These are phyloP conservation scores for Zizania latifolia DNA, from an alignment of 176 grass and related monocot species.

Conservation along the genomic window DNA sequence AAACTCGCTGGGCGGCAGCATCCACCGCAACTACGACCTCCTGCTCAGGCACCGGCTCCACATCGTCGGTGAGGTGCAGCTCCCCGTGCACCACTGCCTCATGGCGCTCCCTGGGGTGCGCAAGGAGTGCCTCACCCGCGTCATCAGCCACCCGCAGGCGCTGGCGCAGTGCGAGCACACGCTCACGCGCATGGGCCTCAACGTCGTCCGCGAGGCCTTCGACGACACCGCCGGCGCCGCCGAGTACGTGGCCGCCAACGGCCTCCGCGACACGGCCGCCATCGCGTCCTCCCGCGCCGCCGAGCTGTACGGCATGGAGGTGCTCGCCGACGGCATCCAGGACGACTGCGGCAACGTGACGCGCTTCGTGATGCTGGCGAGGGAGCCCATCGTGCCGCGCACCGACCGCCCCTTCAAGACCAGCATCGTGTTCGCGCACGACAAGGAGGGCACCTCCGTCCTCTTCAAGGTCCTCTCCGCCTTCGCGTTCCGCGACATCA, in stretches of 20 bases:
- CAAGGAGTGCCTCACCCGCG: conserved; percentile 77
- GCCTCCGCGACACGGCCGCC: conserved; percentile 78
- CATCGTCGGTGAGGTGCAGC: conserved; percentile 96
- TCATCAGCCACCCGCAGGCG: conserved; percentile 94
- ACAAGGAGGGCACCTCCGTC: conserved; percentile 72
- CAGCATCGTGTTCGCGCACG: conserved; percentile 92
- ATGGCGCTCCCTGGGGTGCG: conserved; percentile 78
- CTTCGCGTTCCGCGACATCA: conserved; percentile 80
- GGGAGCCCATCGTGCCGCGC: conserved; percentile 90
- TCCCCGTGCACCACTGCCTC: conserved; percentile 95
- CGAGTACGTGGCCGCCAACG: conserved; percentile 59
- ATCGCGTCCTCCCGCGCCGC: conserved; percentile 84
- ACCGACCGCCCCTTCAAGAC: conserved; percentile 92
- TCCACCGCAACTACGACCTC: conserved; percentile 97
- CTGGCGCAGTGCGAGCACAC: conserved; percentile 96
- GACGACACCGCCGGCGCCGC: conserved; percentile 87
- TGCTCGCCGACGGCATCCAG: conserved; percentile 84
- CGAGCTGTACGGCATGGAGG: conserved; percentile 75
- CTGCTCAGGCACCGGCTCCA: conserved; percentile 89
- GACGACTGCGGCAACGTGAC: conserved; percentile 83
- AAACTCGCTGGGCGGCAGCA: conserved; percentile 93
- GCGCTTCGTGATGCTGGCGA: conserved; percentile 84
- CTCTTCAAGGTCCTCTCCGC: conserved; percentile 92
- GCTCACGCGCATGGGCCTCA: conserved; percentile 73
- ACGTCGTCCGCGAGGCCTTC: conserved; percentile 96